phyloP scores from a whole-genome alignment of 78 protist species.

The Cavenderia fasciculata region DNA sequence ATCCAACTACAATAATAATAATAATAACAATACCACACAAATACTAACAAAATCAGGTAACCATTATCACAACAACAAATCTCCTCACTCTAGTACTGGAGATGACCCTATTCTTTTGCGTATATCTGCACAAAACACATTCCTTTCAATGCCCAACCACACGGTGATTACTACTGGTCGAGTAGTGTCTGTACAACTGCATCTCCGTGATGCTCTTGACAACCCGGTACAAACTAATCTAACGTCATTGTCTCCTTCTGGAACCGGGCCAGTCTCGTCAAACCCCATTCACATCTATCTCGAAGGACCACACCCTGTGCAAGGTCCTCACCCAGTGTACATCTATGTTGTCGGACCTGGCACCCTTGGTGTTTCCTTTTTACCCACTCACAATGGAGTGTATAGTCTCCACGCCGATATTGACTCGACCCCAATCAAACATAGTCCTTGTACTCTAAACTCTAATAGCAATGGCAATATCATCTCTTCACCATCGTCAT shows the following conservation, averaged over 20 bases:
- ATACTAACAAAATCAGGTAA: constrained; percentile 4
- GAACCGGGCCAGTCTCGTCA: constrained; percentile 33
- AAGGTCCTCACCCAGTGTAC: constrained; percentile 13
- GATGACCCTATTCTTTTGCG: constrained; percentile 16
- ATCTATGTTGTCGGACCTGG: constrained; percentile 50
- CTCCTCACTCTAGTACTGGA: not conserved
- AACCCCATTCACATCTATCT: not conserved
- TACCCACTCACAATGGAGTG: constrained; percentile 14
- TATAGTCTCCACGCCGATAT: constrained; percentile 16
- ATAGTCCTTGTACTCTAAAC: not conserved
- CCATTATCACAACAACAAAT: not conserved
- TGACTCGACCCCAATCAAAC: not conserved
- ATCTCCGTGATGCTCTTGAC: constrained; percentile 54
- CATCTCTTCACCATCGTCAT: not conserved
- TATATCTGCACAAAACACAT: constrained; percentile 4
- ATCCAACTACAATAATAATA: not conserved
- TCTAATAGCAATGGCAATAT: not conserved
- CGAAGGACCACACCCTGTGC: not conserved
- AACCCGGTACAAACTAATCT: constrained; percentile 28
- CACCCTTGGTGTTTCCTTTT: constrained; percentile 21
- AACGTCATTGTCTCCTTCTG: not conserved
- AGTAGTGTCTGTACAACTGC: constrained; percentile 5
- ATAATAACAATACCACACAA: not conserved
- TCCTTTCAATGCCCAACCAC: not conserved
- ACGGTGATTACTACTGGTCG: constrained; percentile 15